phyloP scores from a whole-genome alignment of 139 green algal species.

The Nannochloris sp. region DNA sequence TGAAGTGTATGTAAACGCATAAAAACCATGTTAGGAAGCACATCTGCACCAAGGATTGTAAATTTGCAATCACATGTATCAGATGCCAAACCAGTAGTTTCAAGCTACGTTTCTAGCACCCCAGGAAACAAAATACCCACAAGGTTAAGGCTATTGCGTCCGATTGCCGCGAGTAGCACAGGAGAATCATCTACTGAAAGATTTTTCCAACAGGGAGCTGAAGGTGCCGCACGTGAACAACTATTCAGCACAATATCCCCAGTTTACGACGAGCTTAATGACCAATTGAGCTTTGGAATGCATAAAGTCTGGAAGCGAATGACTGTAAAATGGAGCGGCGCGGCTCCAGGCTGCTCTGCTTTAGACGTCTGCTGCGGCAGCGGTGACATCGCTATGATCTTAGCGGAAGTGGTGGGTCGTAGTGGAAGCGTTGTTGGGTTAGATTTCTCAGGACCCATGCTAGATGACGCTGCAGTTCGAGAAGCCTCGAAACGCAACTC shows the following conservation, averaged over 20 bases:
- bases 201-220: conserved; percentile 14
- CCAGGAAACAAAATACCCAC: no score
- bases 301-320: conserved; percentile 94
- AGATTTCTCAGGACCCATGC: conserved; percentile 90
- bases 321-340: conserved; percentile 81
- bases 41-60: no score
- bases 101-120: no score
- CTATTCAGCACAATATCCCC: conserved; percentile 86
- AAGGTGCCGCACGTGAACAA: conserved; percentile 40
- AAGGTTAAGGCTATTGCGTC: no score
- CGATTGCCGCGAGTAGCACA: no score
- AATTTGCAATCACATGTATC: no score
- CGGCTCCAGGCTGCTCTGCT: conserved; percentile 35
- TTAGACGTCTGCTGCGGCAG: conserved; percentile 94
- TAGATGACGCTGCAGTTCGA: conserved; percentile 46
- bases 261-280: conserved; percentile 89
- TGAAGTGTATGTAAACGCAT: no score
- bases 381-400: conserved; percentile 80
- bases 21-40: no score
- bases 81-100: no score
- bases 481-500: conserved; percentile 13
- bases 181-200: neutral
- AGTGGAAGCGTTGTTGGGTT: conserved; percentile 74
- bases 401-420: conserved; percentile 70
- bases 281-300: conserved; percentile 82